Base-by-base conservation (phyloP, 75 land plant genomes). In the Picea sitchensis region DNA sequence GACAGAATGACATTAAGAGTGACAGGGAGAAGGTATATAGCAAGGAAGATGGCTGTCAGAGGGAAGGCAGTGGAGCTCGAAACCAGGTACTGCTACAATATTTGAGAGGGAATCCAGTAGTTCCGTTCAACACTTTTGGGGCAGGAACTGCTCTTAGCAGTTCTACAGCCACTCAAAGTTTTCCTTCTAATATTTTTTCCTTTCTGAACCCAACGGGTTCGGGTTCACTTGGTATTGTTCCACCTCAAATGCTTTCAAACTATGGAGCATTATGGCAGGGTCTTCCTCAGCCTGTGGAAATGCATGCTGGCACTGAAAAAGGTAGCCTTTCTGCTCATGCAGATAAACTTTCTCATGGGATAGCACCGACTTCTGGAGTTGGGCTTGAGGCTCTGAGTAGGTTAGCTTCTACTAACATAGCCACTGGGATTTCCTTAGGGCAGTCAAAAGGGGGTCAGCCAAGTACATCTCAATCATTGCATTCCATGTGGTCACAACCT, bases 361-460 rank as follows among this genome's bases (percentile, higher is more conserved):
- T 47, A 41, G n/a, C 26, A n/a, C 74, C 74, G 4, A 6, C 76
- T 20, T 18, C 56, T 75, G 59, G 34, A 57, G 59, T 75, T 75
- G 76, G 76, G 38, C 26, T 26, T 26, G 76, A 75, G 58, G 59
- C 76, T 75, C 31, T 75, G 30, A 75, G 36, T 58, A 75, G 59
- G 76, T 30, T 75, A 31, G 76, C 76, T 75, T 56, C 59, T 75
- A 30, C 60, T 75, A 56, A 58, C 21, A 75, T 58, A 58, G n/a
- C 18, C 30, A 14, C 76, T 14, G 59, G 76, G 56, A 58, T 75
- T 47, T 75, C 76, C 38, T 44, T 75, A 58, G 58, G 44, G 44
- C 76, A 54, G 32, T 17, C 76, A 57, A 75, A 75, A 56, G 59
- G 58, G 59, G 56, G 36, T 58, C 76, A 75, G 12, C 36, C 76